A percentile compares a stretch with the other conserved stretches of the same genome.
Evolutionary conservation across 1,284 basidiomycete genomes (phyloP).

Genomic region (Cutaneotrichosporon sp.): DNA sequence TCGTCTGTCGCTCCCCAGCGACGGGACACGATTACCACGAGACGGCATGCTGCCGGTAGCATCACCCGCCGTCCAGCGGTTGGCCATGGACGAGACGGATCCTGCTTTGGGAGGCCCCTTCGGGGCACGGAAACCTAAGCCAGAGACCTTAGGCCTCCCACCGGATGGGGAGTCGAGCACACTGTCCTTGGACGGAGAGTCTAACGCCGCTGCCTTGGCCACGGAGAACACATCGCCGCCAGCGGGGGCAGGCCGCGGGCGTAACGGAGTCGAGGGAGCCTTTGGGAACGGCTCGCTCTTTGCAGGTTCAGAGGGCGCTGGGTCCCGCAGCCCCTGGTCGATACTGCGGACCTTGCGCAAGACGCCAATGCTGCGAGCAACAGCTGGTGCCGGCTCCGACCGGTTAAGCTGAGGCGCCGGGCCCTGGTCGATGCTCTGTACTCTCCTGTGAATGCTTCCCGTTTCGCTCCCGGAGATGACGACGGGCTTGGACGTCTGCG

Average conservation of each 20-base stretch:
- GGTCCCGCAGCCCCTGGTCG: not conserved
- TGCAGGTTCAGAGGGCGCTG: not conserved
- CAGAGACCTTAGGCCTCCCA: slow-evolving; percentile 18
- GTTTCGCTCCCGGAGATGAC: not conserved
- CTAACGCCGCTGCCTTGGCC: slow-evolving; percentile 7
- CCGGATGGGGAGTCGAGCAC: slow-evolving; percentile 1
- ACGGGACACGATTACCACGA: slow-evolving; percentile 14
- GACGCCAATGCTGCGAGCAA: not conserved
- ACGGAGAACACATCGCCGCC: slow-evolving; percentile 14
- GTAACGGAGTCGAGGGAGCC: not conserved
- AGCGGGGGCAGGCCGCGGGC: slow-evolving; percentile 6
- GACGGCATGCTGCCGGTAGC: slow-evolving; percentile 11
- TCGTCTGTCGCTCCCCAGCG: slow-evolving; percentile 37
- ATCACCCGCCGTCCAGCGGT: slow-evolving; percentile 20
- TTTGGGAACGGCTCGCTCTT: not conserved
- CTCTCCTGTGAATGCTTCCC: slow-evolving; percentile 1
- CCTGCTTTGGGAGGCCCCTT: slow-evolving; percentile 24
- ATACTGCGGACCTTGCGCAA: slow-evolving; percentile 16
- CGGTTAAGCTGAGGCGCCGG: not conserved
- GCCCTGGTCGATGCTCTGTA: slow-evolving; percentile 5
- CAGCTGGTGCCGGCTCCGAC: not conserved
- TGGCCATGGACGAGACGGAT: slow-evolving; percentile 21
- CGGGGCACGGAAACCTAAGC: slow-evolving; percentile 22
- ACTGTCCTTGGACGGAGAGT: not conserved
- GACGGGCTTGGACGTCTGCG: slow-evolving; percentile 7